These are phyloP conservation scores for Boeremia exigua DNA, from an alignment of 2,329 filamentous ascomycete species.

Conservation along the genomic window DNA sequence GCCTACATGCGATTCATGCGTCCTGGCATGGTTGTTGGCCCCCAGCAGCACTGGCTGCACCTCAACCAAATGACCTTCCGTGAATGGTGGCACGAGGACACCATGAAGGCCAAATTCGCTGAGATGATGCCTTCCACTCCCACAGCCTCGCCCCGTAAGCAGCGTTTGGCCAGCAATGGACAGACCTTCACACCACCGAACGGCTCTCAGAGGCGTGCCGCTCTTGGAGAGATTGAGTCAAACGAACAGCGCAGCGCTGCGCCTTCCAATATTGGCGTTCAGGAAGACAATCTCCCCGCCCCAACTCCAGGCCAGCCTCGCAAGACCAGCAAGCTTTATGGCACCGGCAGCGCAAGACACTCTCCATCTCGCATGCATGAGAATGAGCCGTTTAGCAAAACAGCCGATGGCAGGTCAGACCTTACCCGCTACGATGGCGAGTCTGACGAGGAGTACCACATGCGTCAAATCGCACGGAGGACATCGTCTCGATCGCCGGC, in stretches of 20 bases:
- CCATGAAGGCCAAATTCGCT: constrained; percentile 81
- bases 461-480: constrained; percentile 67
- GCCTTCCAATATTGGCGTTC: constrained; percentile 63
- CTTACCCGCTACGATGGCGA: constrained; percentile 66
- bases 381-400: constrained; percentile 56
- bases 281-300: constrained; percentile 91
- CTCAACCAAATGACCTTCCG: constrained; percentile 95
- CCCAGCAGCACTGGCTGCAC: constrained; percentile 98
- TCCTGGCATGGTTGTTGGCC: constrained; percentile 97
- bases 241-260: constrained; percentile 64
- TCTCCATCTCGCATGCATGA: constrained; percentile 53
- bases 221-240: constrained; percentile 91
- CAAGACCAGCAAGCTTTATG: constrained; percentile 80
- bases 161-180: constrained; percentile 64
- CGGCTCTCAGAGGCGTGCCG: constrained; percentile 75
- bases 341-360: constrained; percentile 54
- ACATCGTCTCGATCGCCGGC: constrained; percentile 68
- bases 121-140: constrained; percentile 63
- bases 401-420: constrained; percentile 66
- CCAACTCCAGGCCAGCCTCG: constrained; percentile 95
- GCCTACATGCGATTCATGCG: constrained; percentile 99
- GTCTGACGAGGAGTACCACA: constrained; percentile 81
- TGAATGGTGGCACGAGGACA: constrained; percentile 92
- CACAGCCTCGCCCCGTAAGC: constrained; percentile 59
- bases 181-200: constrained; percentile 86